Conservation (phyloP, 306 rosid genomes). For the Canavalia gladiata region DNA sequence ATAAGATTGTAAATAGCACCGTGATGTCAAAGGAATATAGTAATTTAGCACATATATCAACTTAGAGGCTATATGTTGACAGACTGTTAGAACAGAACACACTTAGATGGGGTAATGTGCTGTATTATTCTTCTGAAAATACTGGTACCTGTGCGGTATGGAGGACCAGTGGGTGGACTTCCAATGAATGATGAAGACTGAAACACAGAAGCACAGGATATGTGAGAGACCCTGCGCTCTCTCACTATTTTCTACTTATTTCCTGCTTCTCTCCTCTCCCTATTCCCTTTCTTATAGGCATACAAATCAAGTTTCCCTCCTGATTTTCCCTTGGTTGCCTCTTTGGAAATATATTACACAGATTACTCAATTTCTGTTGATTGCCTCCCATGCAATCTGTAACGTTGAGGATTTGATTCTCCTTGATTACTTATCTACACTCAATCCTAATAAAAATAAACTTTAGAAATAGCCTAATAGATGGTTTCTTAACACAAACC, state of each 20-base stretch:
- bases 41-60: not conserved
- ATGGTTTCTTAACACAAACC: not conserved
- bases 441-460: not conserved
- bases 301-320: not conserved
- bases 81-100: not conserved
- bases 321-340: no score
- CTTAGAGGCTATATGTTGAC: slow-evolving; percentile 9
- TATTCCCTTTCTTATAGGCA: not conserved
- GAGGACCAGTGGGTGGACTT: not conserved
- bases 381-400: not conserved
- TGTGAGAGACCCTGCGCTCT: not conserved
- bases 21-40: not conserved
- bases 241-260: not conserved
- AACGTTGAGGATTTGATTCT: not conserved
- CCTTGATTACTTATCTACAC: not conserved
- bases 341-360: no score
- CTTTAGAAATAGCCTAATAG: not conserved
- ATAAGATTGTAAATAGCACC: not conserved
- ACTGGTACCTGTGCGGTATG: not conserved
- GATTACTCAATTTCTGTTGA: not conserved
- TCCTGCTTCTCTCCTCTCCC: not conserved
- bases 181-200: not conserved
- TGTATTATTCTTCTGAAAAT: not conserved
- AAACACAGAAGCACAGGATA: not conserved
- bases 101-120: not conserved